Conservation (phyloP, 2,329 filamentous ascomycete species). For the Colletotrichum lini region DNA sequence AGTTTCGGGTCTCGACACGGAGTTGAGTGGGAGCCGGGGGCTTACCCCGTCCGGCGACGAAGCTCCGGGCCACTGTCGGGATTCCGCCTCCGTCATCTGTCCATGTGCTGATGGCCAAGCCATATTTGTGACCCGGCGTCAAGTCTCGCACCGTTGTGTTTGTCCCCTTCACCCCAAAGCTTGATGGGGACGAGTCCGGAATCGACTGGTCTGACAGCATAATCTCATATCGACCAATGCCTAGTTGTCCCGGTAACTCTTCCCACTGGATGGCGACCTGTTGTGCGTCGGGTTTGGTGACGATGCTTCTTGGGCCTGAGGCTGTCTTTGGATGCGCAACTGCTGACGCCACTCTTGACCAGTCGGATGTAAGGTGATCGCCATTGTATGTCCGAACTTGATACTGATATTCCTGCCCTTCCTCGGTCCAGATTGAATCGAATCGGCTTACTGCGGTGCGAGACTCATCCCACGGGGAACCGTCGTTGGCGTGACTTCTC, state of each 20-base stretch:
- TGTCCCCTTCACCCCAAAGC: constrained; percentile 3
- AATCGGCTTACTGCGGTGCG: constrained; percentile 7
- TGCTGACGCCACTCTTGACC: constrained; percentile 19
- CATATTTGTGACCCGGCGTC: background rate
- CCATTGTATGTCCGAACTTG: constrained; percentile 37
- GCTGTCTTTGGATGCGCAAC: background rate
- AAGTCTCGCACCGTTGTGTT: constrained; percentile 2
- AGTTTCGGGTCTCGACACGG: background rate
- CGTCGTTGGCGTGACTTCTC: constrained; percentile 6
- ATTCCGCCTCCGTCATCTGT: constrained; percentile 12
- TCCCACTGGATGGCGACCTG: background rate
- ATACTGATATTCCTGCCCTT: constrained; percentile 33
- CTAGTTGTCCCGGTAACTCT: background rate
- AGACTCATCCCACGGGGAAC: constrained; percentile 14
- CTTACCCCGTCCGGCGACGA: constrained; percentile 17
- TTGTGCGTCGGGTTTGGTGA: constrained; percentile 28
- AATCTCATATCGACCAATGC: constrained; percentile 7
- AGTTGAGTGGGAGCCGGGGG: background rate
- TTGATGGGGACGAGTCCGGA: background rate
- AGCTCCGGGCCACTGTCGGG: constrained; percentile 8
- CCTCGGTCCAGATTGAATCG: constrained; percentile 25
- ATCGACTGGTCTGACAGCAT: background rate
- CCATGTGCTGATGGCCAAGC: constrained; percentile 20
- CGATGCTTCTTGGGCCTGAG: background rate
- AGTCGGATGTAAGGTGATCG: constrained; percentile 27